These are phyloP conservation scores for Helicostylum pulchrum DNA, from an alignment of 192 early-diverging fungal species.

Conservation along the genomic window DNA sequence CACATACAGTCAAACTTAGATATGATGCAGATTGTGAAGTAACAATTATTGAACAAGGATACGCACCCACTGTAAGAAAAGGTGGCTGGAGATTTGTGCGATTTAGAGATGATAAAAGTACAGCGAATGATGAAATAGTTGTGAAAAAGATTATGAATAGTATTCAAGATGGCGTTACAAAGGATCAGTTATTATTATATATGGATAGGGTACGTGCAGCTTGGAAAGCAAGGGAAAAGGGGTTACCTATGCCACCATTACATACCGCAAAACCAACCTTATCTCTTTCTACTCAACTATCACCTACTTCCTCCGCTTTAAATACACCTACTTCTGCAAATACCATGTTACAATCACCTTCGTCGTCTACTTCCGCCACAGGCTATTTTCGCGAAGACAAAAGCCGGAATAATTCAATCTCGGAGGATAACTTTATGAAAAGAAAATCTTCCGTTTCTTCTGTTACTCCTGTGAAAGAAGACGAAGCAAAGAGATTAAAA, in stretches of 20 bases:
- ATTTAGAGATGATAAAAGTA: conserved; percentile 59
- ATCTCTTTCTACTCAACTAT: not conserved
- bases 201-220: conserved; percentile 38
- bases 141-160: conserved; percentile 43
- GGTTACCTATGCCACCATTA: conserved; percentile 18
- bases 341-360: not conserved
- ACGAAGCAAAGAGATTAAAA: not conserved
- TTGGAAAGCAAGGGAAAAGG: conserved; percentile 41
- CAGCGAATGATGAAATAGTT: conserved; percentile 50
- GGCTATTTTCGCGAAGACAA: not conserved
- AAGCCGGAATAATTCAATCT: conserved; percentile 17
- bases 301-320: not conserved
- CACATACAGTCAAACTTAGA: conserved; percentile 16
- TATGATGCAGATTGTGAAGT: conserved; percentile 51
- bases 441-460: not conserved
- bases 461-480: not conserved
- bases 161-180: conserved; percentile 49
- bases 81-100: conserved; percentile 56
- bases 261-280: not conserved
- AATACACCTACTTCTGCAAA: not conserved
- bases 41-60: conserved; percentile 51
- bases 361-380: not conserved
- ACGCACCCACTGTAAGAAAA: conserved; percentile 41
- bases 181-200: conserved; percentile 35
- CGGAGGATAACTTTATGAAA: not conserved